phyloP scores from a whole-genome alignment of 1,284 basidiomycete species.

The Boletus calvinii region DNA sequence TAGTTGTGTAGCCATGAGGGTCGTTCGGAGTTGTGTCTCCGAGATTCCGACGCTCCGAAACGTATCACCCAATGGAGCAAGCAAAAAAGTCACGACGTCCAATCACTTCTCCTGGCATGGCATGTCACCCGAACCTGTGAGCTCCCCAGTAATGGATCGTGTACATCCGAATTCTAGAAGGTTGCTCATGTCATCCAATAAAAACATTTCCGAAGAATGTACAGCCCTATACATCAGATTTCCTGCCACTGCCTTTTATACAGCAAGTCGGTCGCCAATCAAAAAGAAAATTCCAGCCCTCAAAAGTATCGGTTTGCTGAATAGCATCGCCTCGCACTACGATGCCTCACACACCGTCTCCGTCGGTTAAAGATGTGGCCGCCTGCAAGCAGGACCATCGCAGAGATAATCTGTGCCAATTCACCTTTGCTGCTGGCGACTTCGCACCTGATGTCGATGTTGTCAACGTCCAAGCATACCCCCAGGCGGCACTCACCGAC shows the following conservation, averaged over 20 bases:
- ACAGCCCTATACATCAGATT: slow-evolving; percentile 8
- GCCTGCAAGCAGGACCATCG: slow-evolving; percentile 29
- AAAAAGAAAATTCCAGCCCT: not conserved
- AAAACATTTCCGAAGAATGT: not conserved
- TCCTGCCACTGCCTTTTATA: slow-evolving; percentile 2
- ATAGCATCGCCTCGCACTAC: slow-evolving; percentile 1
- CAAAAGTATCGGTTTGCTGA: slow-evolving; percentile 11
- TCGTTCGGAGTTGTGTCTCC: not conserved
- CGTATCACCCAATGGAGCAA: not conserved
- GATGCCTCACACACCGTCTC: slow-evolving; percentile 9
- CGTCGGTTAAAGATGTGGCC: slow-evolving; percentile 17
- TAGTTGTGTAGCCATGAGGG: slow-evolving; percentile 41
- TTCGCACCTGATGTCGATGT: not conserved
- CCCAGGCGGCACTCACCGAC: slow-evolving; percentile 27
- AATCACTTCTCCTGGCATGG: too few species aligned
- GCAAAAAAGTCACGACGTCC: too few species aligned
- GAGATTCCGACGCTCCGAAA: not conserved
- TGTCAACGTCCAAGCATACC: slow-evolving; percentile 28
- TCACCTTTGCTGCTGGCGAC: slow-evolving; percentile 1
- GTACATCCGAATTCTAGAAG: not conserved
- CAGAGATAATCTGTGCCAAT: slow-evolving; percentile 13
- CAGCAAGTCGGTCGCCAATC: slow-evolving; percentile 15
- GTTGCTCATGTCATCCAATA: not conserved
- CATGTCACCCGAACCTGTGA: too few species aligned
- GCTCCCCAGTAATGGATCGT: slow-evolving; percentile 1